Base-by-base conservation (phyloP, 495 filamentous ascomycete species). In the Penicillium simplicissimum region DNA sequence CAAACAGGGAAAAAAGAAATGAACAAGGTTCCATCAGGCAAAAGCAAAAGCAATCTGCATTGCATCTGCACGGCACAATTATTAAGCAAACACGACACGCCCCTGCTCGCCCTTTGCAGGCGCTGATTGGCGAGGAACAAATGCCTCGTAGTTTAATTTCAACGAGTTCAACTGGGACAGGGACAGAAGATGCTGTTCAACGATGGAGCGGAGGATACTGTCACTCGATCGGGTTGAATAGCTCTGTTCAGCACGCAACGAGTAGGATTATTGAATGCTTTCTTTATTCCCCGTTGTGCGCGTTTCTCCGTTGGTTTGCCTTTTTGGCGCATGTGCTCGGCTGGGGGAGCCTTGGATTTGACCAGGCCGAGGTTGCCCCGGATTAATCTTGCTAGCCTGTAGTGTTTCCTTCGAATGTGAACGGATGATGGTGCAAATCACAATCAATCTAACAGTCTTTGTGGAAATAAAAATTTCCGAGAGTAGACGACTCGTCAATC, bases 61-160 rank as follows among this genome's bases (percentile, higher is more conserved):
- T 23, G 4, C 14, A 58, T 28, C 56, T 40, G 45, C 43, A 60
- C n/a, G 7, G 15, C 28, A 35, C 13, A n/a, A 45, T 45, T 45
- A 45, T 10, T 45, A 45, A 43, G 7, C 8, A 48, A 38, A 62
- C 25, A 31, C 15, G 21, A 23, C 13, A 28, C 21, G 28, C 38
- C 42, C 57, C 57, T 55, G 51, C 42, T 54, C 17, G 9, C 19
- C 7, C 7, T 23, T 13, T 8, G 40, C 21, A 10, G 19, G 4
- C 13, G 19, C 6, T 65, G 47, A 68, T 68, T 68, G 66, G 66
- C 19, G 43, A 11, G 45, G 14, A 14, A 52, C 43, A 68, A 68
- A 68, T 68, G 59, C 66, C 66, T 65, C 66, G 65, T 67, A 68
- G 55, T 67, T 42, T 55, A 17, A 55, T 38, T 33, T 13, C 21